Percentiles rank a stretch among this genome's conserved stretches.
Evolutionary conservation across 1,284 basidiomycete species (phyloP).

Genomic region (Trametes polyzona): DNA sequence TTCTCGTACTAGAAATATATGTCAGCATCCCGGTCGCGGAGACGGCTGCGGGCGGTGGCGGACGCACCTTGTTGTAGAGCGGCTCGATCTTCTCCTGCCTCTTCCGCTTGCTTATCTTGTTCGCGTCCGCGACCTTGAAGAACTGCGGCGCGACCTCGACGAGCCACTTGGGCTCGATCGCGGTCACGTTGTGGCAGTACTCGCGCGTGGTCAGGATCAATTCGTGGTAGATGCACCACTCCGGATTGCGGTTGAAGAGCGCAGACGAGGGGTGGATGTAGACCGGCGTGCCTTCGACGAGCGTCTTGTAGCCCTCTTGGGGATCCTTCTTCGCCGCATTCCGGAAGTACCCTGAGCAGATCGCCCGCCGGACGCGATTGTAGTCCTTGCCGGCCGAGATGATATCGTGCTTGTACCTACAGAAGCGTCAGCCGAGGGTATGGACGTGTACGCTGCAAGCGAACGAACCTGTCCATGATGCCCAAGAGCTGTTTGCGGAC

Average conservation of each 20-base stretch:
- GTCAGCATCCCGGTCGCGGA: neutral
- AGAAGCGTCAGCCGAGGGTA: slow-evolving; percentile 22
- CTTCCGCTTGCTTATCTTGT: slow-evolving; percentile 97
- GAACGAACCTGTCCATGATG: slow-evolving; percentile 92
- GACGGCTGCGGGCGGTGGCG: neutral
- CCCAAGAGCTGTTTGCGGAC: slow-evolving; percentile 96
- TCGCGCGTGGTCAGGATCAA: slow-evolving; percentile 80
- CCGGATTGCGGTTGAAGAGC: slow-evolving; percentile 91
- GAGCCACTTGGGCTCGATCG: slow-evolving; percentile 98
- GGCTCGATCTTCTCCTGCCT: slow-evolving; percentile 97
- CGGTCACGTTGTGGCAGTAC: slow-evolving; percentile 96
- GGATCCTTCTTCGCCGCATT: slow-evolving; percentile 97
- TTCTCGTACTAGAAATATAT: slow-evolving; percentile 65
- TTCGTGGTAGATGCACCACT: slow-evolving; percentile 82
- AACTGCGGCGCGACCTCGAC: slow-evolving; percentile 97
- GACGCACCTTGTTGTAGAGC: slow-evolving; percentile 71
- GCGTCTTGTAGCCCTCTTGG: slow-evolving; percentile 96
- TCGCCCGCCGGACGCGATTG: slow-evolving; percentile 92
- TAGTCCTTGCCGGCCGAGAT: slow-evolving; percentile 90
- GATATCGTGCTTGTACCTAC: slow-evolving; percentile 94
- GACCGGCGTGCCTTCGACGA: slow-evolving; percentile 97
- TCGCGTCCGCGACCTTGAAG: slow-evolving; percentile 95
- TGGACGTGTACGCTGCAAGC: neutral
- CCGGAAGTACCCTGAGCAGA: slow-evolving; percentile 96
- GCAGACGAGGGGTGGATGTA: slow-evolving; percentile 98